Percentiles rank a stretch among this genome's conserved stretches.
Conservation (phyloP, 2,329 filamentous ascomycete species). For the Penicillium fuscoglaucum region DNA sequence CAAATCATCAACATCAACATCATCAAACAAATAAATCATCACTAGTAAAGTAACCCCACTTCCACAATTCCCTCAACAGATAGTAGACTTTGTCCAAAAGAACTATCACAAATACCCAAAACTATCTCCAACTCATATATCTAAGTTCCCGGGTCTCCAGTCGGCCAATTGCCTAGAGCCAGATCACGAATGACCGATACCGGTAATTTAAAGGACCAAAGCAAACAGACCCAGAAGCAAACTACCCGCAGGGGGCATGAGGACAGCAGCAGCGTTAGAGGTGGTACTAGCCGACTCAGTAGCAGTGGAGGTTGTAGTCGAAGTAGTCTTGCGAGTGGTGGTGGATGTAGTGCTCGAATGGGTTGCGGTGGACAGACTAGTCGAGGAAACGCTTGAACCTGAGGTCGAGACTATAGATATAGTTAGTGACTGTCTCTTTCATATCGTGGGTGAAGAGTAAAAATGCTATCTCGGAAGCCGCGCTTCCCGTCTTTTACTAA, state of each 20-base stretch:
- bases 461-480: constrained; percentile 16
- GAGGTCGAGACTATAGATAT: constrained; percentile 9
- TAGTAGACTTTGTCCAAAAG: background rate
- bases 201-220: constrained; percentile 23
- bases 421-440: constrained; percentile 7
- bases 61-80: background rate
- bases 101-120: background rate
- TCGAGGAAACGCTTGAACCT: background rate
- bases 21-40: constrained; percentile 4
- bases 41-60: background rate
- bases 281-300: constrained; percentile 24
- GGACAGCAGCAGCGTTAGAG: constrained; percentile 28
- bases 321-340: constrained; percentile 18
- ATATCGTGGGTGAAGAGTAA: background rate
- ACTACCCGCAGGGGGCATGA: constrained; percentile 33
- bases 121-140: constrained; percentile 1
- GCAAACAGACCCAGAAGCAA: constrained; percentile 31
- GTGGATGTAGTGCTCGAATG: constrained; percentile 21
- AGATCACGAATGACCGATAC: background rate
- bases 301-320: constrained; percentile 22
- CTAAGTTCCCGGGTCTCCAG: background rate
- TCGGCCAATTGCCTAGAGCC: background rate
- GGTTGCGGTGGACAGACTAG: constrained; percentile 18
- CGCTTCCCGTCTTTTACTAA: constrained; percentile 28
- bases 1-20: constrained; percentile 4